Evolutionary conservation across 352 stramenopile genomes (phyloP), one percentile per base, ranked within the genome.

Genomic region (Phytophthora pini): DNA sequence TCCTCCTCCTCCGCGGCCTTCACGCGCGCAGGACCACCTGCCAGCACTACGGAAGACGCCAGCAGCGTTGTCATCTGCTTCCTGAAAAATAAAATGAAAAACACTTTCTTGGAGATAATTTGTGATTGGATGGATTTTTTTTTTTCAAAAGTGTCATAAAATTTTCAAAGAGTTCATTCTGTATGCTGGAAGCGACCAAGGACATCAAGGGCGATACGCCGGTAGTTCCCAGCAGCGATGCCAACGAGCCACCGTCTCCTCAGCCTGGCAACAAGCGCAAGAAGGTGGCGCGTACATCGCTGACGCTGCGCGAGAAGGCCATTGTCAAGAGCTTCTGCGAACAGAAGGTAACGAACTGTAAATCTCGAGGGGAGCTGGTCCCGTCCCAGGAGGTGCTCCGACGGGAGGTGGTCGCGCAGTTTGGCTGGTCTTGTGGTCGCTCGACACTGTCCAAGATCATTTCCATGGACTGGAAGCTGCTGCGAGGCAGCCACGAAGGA

Each of bases 241-340:
- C 46, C 8, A 38, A 47, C 7, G 27, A 41, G 6, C 9, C 36
- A 1, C 1, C 44, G 3, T 29, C 46, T 8, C 24, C 44, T 4
- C 53, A 36, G 20, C 36, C 45, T 27, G 49, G 38, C 7, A 38
- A n/a, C 11, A 76, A 76, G 48, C 68, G 68, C 29, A 77, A 48
- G n/a, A 68, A 80, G 22, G 10, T 68, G 31, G 27, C 65, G 54
- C 80, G 83, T 39, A 87, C 66, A 45, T 70, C 81, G 54, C 70
- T 92, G n/a, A 89, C 84, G 38, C 55, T 92, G 46, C 81, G 85
- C 44, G 81, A 92, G 47, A 92, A 92, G 56, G 62, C 69, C 10
- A 80, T 90, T 11, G 80, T 89, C 32, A 92, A 92, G 75, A 90
- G 76, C 27, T 92, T 90, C 49, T 92, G 84, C 53, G 84, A 90